phyloP scores from a whole-genome alignment of 2,329 filamentous ascomycete species.

The Venturia effusa region DNA sequence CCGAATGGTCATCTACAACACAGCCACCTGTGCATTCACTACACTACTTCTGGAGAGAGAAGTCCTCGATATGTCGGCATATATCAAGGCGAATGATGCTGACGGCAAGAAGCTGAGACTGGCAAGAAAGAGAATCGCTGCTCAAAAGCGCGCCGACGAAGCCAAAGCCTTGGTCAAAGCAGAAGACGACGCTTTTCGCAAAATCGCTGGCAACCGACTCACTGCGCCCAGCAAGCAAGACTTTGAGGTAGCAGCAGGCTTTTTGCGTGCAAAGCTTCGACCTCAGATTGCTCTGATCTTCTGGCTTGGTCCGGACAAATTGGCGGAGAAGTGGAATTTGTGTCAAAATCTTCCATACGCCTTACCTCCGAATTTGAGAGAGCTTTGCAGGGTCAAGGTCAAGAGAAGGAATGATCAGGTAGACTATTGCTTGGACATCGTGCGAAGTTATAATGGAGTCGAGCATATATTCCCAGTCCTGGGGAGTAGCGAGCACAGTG shows the following conservation, averaged over 20 bases:
- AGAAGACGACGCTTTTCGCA: not conserved
- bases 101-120: not conserved
- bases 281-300: not conserved
- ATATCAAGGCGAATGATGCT: conserved; percentile 1
- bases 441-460: not conserved
- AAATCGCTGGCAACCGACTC: not conserved
- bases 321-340: not conserved
- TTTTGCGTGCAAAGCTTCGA: not conserved
- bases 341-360: not conserved
- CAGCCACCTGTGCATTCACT: not conserved
- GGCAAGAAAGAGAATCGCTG: not conserved
- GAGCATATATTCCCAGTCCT: not conserved
- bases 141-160: not conserved
- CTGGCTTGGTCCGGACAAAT: not conserved
- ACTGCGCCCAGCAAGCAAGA: not conserved
- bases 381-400: not conserved
- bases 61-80: not conserved
- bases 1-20: not conserved
- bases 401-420: not conserved
- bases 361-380: not conserved
- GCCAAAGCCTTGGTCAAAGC: not conserved
- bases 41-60: conserved; percentile 1
- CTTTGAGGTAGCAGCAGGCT: not conserved
- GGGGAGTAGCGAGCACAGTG: not conserved
- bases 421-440: not conserved